A percentile compares a stretch with the other conserved stretches of the same genome.
Evolutionary conservation across 805 yeast genomes (phyloP).

Genomic region (Candida endomychidarum): DNA sequence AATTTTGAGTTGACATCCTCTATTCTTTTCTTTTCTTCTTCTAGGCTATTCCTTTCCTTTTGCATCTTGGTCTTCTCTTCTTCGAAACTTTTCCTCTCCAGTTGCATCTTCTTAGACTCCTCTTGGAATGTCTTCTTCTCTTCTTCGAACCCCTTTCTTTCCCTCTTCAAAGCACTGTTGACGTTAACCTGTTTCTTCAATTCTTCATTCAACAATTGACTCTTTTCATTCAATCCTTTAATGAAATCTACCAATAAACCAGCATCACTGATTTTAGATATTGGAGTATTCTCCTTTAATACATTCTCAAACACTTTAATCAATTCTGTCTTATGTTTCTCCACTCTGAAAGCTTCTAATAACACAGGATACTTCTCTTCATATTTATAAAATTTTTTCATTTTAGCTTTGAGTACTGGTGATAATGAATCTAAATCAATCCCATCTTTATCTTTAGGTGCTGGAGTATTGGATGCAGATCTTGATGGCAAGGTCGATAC

Average conservation of each 20-base stretch:
- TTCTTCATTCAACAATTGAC: slow-evolving; percentile 62
- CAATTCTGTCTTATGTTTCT: slow-evolving; percentile 64
- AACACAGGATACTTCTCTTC: slow-evolving; percentile 88
- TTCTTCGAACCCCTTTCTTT: slow-evolving; percentile 14
- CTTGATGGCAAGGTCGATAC: neutral
- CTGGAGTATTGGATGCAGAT: slow-evolving; percentile 2
- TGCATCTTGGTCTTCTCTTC: neutral
- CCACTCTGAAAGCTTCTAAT: slow-evolving; percentile 80
- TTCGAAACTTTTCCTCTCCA: neutral
- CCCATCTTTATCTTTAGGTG: slow-evolving; percentile 15
- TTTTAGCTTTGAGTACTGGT: slow-evolving; percentile 55
- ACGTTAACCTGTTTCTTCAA: slow-evolving; percentile 48
- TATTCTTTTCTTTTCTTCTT: slow-evolving; percentile 12
- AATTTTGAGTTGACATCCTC: neutral
- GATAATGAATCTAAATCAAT: slow-evolving; percentile 49
- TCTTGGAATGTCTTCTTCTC: slow-evolving; percentile 2
- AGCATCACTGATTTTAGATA: slow-evolving; percentile 70
- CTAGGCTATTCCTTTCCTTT: neutral
- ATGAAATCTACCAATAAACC: slow-evolving; percentile 70
- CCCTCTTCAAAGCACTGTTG: slow-evolving; percentile 20
- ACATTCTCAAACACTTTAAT: slow-evolving; percentile 65
- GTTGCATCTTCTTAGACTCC: slow-evolving; percentile 2
- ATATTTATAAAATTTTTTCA: slow-evolving; percentile 78
- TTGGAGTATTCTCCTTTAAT: slow-evolving; percentile 77
- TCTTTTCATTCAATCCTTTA: slow-evolving; percentile 58